phyloP scores from a whole-genome alignment of 208 protist species.

The Trypanosoma grayi region DNA sequence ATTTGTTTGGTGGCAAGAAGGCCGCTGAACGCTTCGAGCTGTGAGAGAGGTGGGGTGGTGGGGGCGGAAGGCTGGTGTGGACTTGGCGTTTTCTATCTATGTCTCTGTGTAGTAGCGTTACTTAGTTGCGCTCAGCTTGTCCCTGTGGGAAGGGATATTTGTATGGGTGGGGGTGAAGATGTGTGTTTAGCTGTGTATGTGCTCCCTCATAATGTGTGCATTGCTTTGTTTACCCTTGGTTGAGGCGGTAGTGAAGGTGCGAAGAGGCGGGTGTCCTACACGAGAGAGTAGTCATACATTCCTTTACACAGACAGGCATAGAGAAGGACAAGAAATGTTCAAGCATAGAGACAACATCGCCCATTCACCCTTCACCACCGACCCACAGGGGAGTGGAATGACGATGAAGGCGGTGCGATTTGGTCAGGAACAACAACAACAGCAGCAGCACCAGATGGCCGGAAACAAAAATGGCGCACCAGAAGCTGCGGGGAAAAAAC shows the following conservation, averaged over 20 bases:
- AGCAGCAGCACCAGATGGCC: too few species aligned
- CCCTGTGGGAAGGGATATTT: too few species aligned
- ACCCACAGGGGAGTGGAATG: slow-evolving; percentile 34
- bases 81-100: background rate
- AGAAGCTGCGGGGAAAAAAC: slow-evolving; percentile 44
- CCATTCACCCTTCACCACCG: slow-evolving; percentile 40
- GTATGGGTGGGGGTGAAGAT: background rate
- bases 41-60: slow-evolving; percentile 15
- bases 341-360: slow-evolving; percentile 66
- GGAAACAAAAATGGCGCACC: background rate
- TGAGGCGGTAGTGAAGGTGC: background rate
- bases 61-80: background rate
- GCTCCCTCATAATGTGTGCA: background rate
- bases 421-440: slow-evolving; percentile 4
- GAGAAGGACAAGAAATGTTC: slow-evolving; percentile 31
- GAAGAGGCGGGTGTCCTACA: too few species aligned
- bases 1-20: slow-evolving; percentile 70
- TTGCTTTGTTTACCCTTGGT: background rate
- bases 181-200: background rate
- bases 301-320: background rate
- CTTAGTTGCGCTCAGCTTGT: too few species aligned
- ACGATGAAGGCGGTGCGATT: slow-evolving; percentile 9
- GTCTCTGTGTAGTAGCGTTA: slow-evolving; percentile 6
- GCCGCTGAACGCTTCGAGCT: slow-evolving; percentile 72
- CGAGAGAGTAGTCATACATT: too few species aligned